Conservation (phyloP, 306 rosid genomes). For the Cucurbita maxima region DNA sequence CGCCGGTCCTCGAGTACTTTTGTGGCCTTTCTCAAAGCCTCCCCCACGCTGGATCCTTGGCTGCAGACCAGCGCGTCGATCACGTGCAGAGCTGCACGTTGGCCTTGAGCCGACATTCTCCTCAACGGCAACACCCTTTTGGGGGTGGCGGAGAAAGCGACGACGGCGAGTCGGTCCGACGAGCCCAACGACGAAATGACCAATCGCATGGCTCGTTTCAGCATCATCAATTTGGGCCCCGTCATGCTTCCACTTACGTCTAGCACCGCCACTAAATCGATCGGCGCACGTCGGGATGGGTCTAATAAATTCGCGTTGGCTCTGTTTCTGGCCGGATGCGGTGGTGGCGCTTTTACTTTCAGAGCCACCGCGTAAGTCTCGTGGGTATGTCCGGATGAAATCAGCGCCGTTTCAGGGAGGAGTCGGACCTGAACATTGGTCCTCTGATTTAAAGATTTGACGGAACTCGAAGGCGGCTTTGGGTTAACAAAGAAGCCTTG, state of each 20-base stretch:
- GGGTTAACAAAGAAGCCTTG: slow-evolving; percentile 69
- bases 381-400: slow-evolving; percentile 34
- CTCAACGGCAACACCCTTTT: slow-evolving; percentile 15
- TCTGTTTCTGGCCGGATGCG: slow-evolving; percentile 3
- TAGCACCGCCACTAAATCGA: slow-evolving; percentile 22
- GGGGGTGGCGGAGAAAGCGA: slow-evolving; percentile 8
- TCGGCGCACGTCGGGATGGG: slow-evolving; percentile 14
- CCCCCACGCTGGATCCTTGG: slow-evolving; percentile 14
- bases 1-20: slow-evolving; percentile 20
- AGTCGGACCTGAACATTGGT: slow-evolving; percentile 46
- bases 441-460: slow-evolving; percentile 29
- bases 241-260: slow-evolving; percentile 23
- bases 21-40: slow-evolving; percentile 11
- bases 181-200: slow-evolving; percentile 20
- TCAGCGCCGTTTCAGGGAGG: slow-evolving; percentile 56
- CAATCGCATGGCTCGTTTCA: slow-evolving; percentile 15
- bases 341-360: slow-evolving; percentile 54
- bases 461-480: slow-evolving; percentile 30
- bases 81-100: background rate
- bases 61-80: slow-evolving; percentile 1
- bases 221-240: slow-evolving; percentile 14
- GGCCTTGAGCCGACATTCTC: slow-evolving; percentile 14
- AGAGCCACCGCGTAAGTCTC: slow-evolving; percentile 53
- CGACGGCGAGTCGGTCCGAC: slow-evolving; percentile 19
- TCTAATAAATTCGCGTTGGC: slow-evolving; percentile 8